phyloP scores from a whole-genome alignment of 2,329 filamentous ascomycete genomes.

The Ascochyta lentis region DNA sequence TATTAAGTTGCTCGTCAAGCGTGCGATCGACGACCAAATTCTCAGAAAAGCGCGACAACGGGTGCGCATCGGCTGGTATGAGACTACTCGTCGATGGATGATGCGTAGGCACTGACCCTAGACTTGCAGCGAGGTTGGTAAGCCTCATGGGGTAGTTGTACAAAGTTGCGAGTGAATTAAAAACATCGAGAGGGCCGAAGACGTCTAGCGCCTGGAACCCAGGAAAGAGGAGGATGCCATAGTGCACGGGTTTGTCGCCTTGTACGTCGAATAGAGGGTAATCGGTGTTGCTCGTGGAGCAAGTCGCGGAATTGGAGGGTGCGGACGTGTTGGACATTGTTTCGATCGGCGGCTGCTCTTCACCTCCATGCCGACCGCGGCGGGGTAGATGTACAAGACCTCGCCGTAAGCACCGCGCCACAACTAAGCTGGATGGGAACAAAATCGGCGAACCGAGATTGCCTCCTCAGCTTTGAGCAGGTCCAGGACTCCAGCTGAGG shows the following conservation, averaged over 20 bases:
- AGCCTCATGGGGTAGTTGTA: slow-evolving; percentile 37
- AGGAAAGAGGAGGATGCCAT: slow-evolving; percentile 31
- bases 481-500: slow-evolving; percentile 11
- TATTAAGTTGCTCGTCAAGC: slow-evolving; percentile 23
- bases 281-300: slow-evolving; percentile 1
- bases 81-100: slow-evolving; percentile 24
- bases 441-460: slow-evolving; percentile 4
- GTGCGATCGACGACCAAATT: slow-evolving; percentile 25
- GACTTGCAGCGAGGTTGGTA: slow-evolving; percentile 30
- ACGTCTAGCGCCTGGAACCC: slow-evolving; percentile 43
- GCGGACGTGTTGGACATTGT: slow-evolving; percentile 1
- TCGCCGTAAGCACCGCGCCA: slow-evolving; percentile 15
- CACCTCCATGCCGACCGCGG: slow-evolving; percentile 1
- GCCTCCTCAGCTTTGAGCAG: slow-evolving; percentile 4
- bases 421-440: slow-evolving; percentile 10
- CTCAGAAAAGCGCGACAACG: slow-evolving; percentile 27
- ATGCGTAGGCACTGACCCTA: slow-evolving; percentile 34
- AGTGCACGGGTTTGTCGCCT: slow-evolving; percentile 25
- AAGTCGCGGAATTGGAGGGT: not conserved
- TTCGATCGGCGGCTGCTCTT: not conserved
- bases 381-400: slow-evolving; percentile 12
- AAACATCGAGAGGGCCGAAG: slow-evolving; percentile 55
- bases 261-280: slow-evolving; percentile 18
- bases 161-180: slow-evolving; percentile 43
- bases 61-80: slow-evolving; percentile 20